Evolutionary conservation across 352 stramenopile genomes (phyloP).

Genomic region (Phytophthora europaea): DNA sequence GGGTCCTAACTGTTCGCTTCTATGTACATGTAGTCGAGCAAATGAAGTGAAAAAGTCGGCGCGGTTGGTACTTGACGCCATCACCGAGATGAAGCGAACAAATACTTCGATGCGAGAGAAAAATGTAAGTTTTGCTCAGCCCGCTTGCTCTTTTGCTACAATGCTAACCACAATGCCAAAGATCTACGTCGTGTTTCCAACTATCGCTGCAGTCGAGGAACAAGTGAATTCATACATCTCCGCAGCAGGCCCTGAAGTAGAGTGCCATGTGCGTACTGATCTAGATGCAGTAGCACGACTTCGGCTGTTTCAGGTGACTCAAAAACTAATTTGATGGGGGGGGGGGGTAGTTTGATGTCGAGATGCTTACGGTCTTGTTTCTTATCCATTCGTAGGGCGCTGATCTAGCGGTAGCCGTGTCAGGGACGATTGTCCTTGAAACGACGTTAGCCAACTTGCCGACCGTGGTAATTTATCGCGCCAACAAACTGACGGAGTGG

Average conservation of each 20-base stretch:
- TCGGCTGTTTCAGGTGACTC: conserved; percentile 45
- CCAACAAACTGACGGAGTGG: conserved; percentile 69
- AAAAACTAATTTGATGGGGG: too few species aligned
- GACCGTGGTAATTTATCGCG: conserved; percentile 79
- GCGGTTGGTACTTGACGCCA: conserved; percentile 49
- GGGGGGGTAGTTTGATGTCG: not conserved
- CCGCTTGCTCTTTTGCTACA: not conserved
- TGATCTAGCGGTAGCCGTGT: conserved; percentile 70
- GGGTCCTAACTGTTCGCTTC: not conserved
- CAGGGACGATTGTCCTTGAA: conserved; percentile 78
- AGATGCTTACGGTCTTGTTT: not conserved
- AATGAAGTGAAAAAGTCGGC: conserved; percentile 70
- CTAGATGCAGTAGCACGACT: conserved; percentile 29
- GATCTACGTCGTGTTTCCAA: conserved; percentile 73
- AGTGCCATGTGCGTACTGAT: conserved; percentile 34
- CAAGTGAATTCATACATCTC: conserved; percentile 35
- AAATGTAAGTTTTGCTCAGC: conserved; percentile 15
- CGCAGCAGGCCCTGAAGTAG: not conserved
- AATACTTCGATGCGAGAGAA: not conserved
- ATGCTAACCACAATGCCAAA: conserved; percentile 20
- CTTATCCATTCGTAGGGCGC: conserved; percentile 34
- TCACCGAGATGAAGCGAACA: conserved; percentile 44
- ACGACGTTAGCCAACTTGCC: conserved; percentile 61
- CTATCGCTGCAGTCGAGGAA: conserved; percentile 48
- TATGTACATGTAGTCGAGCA: conserved; percentile 43